A percentile compares a stretch with the other conserved stretches of the same genome.
Evolutionary conservation across 805 yeast genomes (phyloP).

Genomic region (Candida awuae): DNA sequence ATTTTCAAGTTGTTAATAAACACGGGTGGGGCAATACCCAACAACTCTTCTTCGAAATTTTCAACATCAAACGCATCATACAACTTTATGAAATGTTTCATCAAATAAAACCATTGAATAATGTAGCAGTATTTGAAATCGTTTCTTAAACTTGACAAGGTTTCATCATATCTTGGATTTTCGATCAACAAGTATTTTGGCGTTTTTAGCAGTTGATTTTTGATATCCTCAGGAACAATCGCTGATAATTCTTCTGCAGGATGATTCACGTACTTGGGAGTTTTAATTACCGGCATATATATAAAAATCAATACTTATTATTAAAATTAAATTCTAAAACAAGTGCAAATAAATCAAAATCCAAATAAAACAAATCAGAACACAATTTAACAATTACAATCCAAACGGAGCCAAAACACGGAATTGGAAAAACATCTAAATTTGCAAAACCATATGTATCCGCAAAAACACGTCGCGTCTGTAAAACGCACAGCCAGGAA

Average conservation of each 20-base stretch:
- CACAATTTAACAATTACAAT: too few species aligned
- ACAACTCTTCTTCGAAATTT: slow-evolving; percentile 53
- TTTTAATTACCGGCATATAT: slow-evolving; percentile 6
- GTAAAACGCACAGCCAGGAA: too few species aligned
- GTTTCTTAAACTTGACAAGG: slow-evolving; percentile 28
- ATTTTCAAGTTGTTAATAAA: slow-evolving; percentile 37
- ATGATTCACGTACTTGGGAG: slow-evolving; percentile 14
- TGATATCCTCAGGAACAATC: slow-evolving; percentile 30
- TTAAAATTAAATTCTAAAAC: too few species aligned
- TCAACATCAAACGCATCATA: slow-evolving; percentile 51
- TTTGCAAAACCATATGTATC: too few species aligned
- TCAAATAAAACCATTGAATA: slow-evolving; percentile 49
- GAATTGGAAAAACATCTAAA: too few species aligned
- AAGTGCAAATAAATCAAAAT: too few species aligned
- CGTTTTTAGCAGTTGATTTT: slow-evolving; percentile 30
- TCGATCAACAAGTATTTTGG: slow-evolving; percentile 34
- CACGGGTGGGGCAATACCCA: slow-evolving; percentile 34
- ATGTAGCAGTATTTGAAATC: slow-evolving; percentile 33
- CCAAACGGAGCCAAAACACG: too few species aligned
- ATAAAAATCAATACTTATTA: too few species aligned
- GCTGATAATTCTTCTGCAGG: slow-evolving; percentile 27
- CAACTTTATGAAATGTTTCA: slow-evolving; percentile 44
- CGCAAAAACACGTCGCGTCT: too few species aligned
- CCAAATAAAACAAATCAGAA: too few species aligned
- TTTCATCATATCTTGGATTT: slow-evolving; percentile 25